Evolutionary conservation across 202 grass and related monocot genomes (phyloP), one percentile per base, ranked within the genome.

Genomic region (Zizania palustris): DNA sequence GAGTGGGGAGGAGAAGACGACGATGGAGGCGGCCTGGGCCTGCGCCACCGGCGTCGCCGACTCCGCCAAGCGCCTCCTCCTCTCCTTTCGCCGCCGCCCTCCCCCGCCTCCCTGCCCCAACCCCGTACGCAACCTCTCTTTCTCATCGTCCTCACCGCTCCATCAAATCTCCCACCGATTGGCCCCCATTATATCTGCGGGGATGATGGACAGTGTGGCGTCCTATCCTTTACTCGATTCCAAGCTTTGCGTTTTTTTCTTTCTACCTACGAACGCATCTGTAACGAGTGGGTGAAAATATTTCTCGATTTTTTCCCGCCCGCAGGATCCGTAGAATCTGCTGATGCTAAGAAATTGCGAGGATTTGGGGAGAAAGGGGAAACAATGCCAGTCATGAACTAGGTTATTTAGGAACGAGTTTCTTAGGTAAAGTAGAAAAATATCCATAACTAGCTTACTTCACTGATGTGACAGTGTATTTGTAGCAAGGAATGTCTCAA

Each of bases 31-130:
- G 28, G 28, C 28, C 28, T 28, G 28, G 28, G 28, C 28, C 28
- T 28, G 28, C 28, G 28, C 28, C 28, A 28, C 28, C 28, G 28
- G 28, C 28, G 77, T 65, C 5, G 81, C 86, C 43, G 82, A 88
- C 67, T 89, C 90, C 42, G 38, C 85, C 62, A 90, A 71, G 69
- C 87, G 82, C 55, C 88, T 97, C 93, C 64, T 97, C 49, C 82
- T 86, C 59, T 82, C 80, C 22, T 74, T 93, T 63, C 77, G 85
- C 57, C 39, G 82, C 18, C 70, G 57, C 16, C 69, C 49, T 0
- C 57, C 82, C n/a, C 77, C 74, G 72, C 63, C 19, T 1, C 38
- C 91, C 1, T 57, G 10, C 48, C 71, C 86, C 55, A 85, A 86
- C 16, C 74, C 93, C n/a, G 93, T 97, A 83, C 83, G 76, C 28